phyloP scores from a whole-genome alignment of 139 green algal genomes.

The Auxenochlorella pyrenoidosa region DNA sequence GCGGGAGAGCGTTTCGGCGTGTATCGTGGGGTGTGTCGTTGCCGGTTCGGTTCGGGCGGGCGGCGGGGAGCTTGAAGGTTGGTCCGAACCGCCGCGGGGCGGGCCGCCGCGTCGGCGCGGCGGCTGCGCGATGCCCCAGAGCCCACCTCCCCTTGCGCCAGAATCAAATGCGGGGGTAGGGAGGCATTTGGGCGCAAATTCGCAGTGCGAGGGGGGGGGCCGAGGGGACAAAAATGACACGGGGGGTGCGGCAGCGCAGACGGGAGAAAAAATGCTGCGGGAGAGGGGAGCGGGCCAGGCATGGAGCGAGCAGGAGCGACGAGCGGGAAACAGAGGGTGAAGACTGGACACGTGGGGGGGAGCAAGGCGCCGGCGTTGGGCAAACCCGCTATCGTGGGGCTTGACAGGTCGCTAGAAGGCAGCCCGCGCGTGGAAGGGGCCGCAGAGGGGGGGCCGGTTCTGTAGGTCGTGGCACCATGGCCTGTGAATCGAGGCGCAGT shows the following conservation, averaged over 20 bases:
- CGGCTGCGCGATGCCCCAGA: neutral
- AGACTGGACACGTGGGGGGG: neutral
- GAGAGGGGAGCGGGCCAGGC: neutral
- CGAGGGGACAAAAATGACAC: conserved; percentile 20
- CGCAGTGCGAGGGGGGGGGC: conserved; percentile 13
- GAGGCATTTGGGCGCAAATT: conserved; percentile 7
- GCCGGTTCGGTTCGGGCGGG: neutral
- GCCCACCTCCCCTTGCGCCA: conserved; percentile 13
- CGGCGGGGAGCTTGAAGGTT: no score
- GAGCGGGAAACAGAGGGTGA: neutral
- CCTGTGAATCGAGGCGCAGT: neutral
- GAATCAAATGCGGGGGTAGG: neutral
- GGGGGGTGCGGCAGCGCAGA: neutral
- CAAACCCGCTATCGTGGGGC: no score
- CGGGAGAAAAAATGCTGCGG: conserved; percentile 5
- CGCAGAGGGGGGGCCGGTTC: neutral
- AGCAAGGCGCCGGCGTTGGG: neutral
- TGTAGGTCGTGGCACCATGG: neutral
- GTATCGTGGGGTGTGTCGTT: neutral
- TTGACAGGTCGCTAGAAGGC: neutral
- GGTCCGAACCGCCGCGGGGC: neutral
- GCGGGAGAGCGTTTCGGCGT: no score
- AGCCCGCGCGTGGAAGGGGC: neutral
- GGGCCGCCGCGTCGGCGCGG: neutral
- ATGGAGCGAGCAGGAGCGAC: neutral